Conservation (phyloP, 805 yeast species). For the Cyberlindnera sargentensis region DNA sequence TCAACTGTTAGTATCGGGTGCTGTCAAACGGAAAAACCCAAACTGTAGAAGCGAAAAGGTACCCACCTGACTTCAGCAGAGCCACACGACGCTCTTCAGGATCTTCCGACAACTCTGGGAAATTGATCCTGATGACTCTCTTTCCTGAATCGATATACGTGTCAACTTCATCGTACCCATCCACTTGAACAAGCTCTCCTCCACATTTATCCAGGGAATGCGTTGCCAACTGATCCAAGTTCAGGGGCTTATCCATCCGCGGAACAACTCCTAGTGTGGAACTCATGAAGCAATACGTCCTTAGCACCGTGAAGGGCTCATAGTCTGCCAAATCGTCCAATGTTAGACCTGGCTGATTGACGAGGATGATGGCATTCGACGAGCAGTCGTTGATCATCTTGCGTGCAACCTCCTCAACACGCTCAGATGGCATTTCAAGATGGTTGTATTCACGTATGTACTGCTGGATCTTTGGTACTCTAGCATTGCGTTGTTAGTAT, state of each 20-base stretch:
- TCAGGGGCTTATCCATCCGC: slow-evolving; percentile 31
- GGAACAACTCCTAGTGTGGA: slow-evolving; percentile 60
- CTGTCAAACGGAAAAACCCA: too few relatives aligned
- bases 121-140: slow-evolving; percentile 53
- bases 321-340: slow-evolving; percentile 40
- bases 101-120: slow-evolving; percentile 42
- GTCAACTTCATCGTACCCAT: slow-evolving; percentile 41
- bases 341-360: slow-evolving; percentile 46
- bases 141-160: slow-evolving; percentile 56
- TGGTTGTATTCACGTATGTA: slow-evolving; percentile 19
- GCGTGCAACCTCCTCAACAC: slow-evolving; percentile 24
- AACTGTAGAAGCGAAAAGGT: slow-evolving; percentile 1
- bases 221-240: slow-evolving; percentile 36
- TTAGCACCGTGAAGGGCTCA: slow-evolving; percentile 38
- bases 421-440: slow-evolving; percentile 20
- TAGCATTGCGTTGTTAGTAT: slow-evolving; percentile 1
- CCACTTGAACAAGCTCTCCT: slow-evolving; percentile 37
- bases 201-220: slow-evolving; percentile 43
- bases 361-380: slow-evolving; percentile 50
- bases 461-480: slow-evolving; percentile 23
- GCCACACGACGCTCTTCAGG: slow-evolving; percentile 25
- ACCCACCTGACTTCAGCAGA: slow-evolving; percentile 35
- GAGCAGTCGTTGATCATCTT: slow-evolving; percentile 35
- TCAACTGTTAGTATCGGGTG: slow-evolving; percentile 8
- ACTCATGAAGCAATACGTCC: slow-evolving; percentile 45